phyloP scores from a whole-genome alignment of 2,329 filamentous ascomycete species.

The Nemania serpens region DNA sequence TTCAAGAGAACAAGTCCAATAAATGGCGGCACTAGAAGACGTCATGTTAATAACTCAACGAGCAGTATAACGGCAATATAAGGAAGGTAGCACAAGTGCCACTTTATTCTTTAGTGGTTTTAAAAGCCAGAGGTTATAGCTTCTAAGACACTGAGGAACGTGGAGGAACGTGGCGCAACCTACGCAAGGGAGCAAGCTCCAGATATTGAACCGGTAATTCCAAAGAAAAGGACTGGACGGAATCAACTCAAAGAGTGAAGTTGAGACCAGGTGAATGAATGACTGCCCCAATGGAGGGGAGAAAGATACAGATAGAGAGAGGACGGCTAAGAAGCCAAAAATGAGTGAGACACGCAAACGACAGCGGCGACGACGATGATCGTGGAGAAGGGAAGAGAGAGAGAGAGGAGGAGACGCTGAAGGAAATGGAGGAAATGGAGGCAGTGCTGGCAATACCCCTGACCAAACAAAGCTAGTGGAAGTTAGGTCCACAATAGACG shows the following conservation, averaged over 20 bases:
- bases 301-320: slow-evolving; percentile 43
- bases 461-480: slow-evolving; percentile 8
- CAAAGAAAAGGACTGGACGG: slow-evolving; percentile 53
- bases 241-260: slow-evolving; percentile 54
- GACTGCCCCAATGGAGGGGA: slow-evolving; percentile 37
- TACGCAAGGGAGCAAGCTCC: slow-evolving; percentile 41
- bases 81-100: background rate
- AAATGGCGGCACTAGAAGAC: slow-evolving; percentile 18
- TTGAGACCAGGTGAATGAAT: slow-evolving; percentile 49
- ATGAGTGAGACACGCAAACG: slow-evolving; percentile 38
- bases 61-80: background rate
- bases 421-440: slow-evolving; percentile 26
- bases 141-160: slow-evolving; percentile 11
- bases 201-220: slow-evolving; percentile 38
- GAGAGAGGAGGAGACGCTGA: slow-evolving; percentile 29
- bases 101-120: background rate
- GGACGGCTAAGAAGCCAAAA: slow-evolving; percentile 39
- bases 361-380: slow-evolving; percentile 44
- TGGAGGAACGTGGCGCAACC: slow-evolving; percentile 17
- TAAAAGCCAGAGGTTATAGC: background rate
- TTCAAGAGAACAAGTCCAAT: slow-evolving; percentile 27
- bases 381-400: slow-evolving; percentile 36
- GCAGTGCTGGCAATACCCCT: slow-evolving; percentile 12
- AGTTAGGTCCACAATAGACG: no score
- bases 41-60: slow-evolving; percentile 10